Evolutionary conservation across 108 stramenopile genomes (phyloP).

Genomic region (Cylindrotheca closterium): DNA sequence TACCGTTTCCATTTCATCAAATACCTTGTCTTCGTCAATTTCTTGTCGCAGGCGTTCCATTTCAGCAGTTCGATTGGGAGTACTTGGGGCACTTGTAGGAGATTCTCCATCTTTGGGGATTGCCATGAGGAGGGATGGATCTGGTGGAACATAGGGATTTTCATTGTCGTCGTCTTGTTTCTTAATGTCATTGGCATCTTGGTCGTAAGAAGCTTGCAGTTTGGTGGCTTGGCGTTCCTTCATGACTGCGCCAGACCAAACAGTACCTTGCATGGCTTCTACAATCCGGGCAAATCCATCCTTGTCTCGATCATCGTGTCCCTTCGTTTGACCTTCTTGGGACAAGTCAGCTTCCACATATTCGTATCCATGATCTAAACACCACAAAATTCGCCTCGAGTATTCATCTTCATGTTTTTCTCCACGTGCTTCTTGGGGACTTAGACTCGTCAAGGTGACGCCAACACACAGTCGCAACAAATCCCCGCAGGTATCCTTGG

Average conservation of each 20-base stretch:
- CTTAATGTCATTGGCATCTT: slow-evolving; percentile 8
- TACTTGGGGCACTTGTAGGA: not conserved
- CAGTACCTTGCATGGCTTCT: slow-evolving; percentile 76
- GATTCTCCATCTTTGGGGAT: not conserved
- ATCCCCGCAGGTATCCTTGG: slow-evolving; percentile 44
- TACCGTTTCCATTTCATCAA: slow-evolving; percentile 64
- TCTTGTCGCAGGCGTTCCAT: slow-evolving; percentile 17
- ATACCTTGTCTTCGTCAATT: slow-evolving; percentile 38
- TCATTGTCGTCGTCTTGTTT: slow-evolving; percentile 17
- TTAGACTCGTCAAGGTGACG: slow-evolving; percentile 20
- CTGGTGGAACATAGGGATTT: slow-evolving; percentile 27
- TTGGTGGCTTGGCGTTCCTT: slow-evolving; percentile 20
- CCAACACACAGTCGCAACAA: slow-evolving; percentile 78
- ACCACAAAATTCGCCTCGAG: slow-evolving; percentile 79
- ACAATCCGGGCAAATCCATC: slow-evolving; percentile 85
- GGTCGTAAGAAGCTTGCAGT: slow-evolving; percentile 22
- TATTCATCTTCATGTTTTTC: slow-evolving; percentile 62
- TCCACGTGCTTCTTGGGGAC: slow-evolving; percentile 36
- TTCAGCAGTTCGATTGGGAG: not conserved
- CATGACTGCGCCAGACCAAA: slow-evolving; percentile 82
- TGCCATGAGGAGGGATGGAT: slow-evolving; percentile 14
- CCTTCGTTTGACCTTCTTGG: slow-evolving; percentile 43
- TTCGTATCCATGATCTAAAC: slow-evolving; percentile 88
- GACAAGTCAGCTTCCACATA: slow-evolving; percentile 75
- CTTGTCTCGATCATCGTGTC: slow-evolving; percentile 82